Evolutionary conservation across 176 grass and related monocot genomes (phyloP), one percentile per base, ranked within the genome.

Genomic region (Raddia distichophylla): DNA sequence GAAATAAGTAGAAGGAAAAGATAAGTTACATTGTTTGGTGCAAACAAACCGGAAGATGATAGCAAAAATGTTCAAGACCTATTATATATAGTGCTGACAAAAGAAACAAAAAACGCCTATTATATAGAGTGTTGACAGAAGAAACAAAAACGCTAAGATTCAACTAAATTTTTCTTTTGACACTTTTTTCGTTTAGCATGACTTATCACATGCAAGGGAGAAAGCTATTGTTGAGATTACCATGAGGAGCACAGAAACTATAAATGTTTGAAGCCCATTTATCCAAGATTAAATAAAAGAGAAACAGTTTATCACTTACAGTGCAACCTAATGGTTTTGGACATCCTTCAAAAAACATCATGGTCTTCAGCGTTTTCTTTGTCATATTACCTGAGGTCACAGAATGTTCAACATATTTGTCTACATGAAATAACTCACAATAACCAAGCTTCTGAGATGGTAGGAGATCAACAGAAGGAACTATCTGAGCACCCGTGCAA

Each of bases 291-390:
- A 82, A 75, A 75, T 46, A 83, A 82, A 9, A 57, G 65, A 27
- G 37, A 87, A 87, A 46, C 68, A 71, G 35, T 64, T 79, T 54
- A 86, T 76, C 37, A 93, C 96, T 95, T 86, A 99, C 96, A 67
- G 93, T 99, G 96, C 92, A 99, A 85, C 92, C 90, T 76, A 93
- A 87, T 54, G 91, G 93, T 65, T 91, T 91, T 60, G 91, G 85
- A 52, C 96, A 99, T 82, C 91, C 93, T 93, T 99, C 96, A 71
- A 99, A 93, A 84, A 99, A 91, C 90, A 95, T 95, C 90, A 95
- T 92, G 61, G 87, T 95, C 82, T 99, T 95, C 46, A 87, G 43
- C 37, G 49, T 75, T 84, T 91, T 99, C 81, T 95, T 99, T 12
- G 71, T 49, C 60, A 80, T 37, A 82, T 91, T 74, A 76, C 58